Percentiles rank a stretch among this genome's conserved stretches.
Conservation (phyloP, 2,329 filamentous ascomycete species). For the Daldinia eschscholtzii region DNA sequence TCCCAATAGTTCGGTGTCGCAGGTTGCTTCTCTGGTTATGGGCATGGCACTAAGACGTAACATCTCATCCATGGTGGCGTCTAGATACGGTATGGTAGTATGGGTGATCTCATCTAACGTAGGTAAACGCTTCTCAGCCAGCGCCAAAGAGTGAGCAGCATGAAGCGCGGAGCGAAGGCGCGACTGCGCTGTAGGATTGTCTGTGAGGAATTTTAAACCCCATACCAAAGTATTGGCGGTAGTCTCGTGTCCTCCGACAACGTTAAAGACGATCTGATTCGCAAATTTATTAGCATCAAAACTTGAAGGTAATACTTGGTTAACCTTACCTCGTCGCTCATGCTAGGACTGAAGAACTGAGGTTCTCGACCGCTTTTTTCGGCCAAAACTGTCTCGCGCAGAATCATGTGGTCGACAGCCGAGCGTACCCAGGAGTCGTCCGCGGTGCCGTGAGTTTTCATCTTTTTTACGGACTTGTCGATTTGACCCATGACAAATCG, state of each 20-base stretch:
- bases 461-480: constrained; percentile 40
- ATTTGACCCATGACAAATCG: constrained; percentile 43
- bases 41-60: constrained; percentile 10
- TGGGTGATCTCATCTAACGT: constrained; percentile 23
- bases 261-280: constrained; percentile 27
- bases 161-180: constrained; percentile 4
- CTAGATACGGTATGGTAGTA: constrained; percentile 25
- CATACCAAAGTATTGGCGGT: constrained; percentile 9
- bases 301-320: neutral
- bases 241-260: constrained; percentile 33
- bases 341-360: constrained; percentile 48
- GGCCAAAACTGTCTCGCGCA: constrained; percentile 51
- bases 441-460: constrained; percentile 42
- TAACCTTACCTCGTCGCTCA: constrained; percentile 51
- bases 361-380: constrained; percentile 50
- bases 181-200: constrained; percentile 1
- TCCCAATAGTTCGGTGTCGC: constrained; percentile 36
- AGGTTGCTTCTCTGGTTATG: constrained; percentile 19
- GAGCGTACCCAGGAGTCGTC: constrained; percentile 31
- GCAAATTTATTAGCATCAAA: neutral
- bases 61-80: constrained; percentile 41
- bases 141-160: neutral
- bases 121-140: constrained; percentile 8
- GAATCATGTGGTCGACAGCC: constrained; percentile 53
- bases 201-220: constrained; percentile 12